These are phyloP conservation scores for Cladosporium colombiae DNA, from an alignment of 2,329 filamentous ascomycete genomes.

Conservation along the genomic window DNA sequence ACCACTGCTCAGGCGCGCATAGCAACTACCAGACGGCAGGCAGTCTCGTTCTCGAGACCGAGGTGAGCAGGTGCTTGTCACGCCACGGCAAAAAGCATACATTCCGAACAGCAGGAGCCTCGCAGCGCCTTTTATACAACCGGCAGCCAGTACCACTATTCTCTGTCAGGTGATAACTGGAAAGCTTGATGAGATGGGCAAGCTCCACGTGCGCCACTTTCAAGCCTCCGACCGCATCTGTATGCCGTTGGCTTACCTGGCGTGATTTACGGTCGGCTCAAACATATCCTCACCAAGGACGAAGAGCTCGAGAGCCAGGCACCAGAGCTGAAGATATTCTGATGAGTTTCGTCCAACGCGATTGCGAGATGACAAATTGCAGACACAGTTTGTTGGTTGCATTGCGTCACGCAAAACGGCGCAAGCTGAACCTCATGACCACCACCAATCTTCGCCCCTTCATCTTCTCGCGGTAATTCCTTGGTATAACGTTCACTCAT, in stretches of 20 bases:
- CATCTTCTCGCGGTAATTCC: not conserved
- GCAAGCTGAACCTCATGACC: not conserved
- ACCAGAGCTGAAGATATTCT: not conserved
- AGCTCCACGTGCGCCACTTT: not conserved
- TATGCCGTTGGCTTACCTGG: not conserved
- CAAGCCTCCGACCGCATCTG: not conserved
- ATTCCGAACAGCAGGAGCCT: not conserved
- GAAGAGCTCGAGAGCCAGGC: not conserved
- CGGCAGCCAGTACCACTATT: not conserved
- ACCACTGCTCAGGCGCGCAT: not conserved
- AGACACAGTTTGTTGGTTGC: not conserved
- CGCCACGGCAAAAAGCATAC: not conserved
- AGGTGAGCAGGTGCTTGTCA: not conserved
- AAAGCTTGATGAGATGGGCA: not conserved
- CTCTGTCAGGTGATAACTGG: not conserved
- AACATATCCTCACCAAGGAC: not conserved
- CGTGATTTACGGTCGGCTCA: not conserved
- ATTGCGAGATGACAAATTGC: not conserved
- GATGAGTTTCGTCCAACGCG: not conserved
- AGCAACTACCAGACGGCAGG: not conserved
- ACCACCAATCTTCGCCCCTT: not conserved
- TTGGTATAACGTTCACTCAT: not conserved
- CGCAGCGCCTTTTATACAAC: not conserved
- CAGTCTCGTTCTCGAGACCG: not conserved
- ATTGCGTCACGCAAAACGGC: not conserved